phyloP scores from a whole-genome alignment of 2,329 filamentous ascomycete species.

The Diaporthe longicolla region DNA sequence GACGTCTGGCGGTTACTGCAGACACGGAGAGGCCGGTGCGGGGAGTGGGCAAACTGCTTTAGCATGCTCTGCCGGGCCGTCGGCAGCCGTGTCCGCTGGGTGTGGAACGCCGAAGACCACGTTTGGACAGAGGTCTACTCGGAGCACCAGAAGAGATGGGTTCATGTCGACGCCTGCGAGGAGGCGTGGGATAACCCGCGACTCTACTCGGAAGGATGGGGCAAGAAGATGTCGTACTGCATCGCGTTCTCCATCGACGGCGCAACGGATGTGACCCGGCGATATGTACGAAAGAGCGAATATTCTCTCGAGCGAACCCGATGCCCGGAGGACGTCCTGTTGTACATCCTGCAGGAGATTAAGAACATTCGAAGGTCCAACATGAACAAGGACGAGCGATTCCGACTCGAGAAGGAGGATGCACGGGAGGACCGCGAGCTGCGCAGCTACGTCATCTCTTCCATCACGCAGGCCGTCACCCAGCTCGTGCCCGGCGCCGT shows the following conservation, averaged over 20 bases:
- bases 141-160: conserved; percentile 91
- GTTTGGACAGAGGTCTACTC: conserved; percentile 99
- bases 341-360: conserved; percentile 94
- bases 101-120: conserved; percentile 98
- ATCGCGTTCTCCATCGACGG: conserved; percentile 96
- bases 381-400: conserved; percentile 87
- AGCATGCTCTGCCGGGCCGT: conserved; percentile 97
- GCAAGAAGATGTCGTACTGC: conserved; percentile 96
- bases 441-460: conserved; percentile 79
- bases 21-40: conserved; percentile 86
- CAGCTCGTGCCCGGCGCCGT: conserved; percentile 70
- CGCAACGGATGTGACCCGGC: conserved; percentile 75
- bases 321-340: conserved; percentile 89
- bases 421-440: conserved; percentile 82
- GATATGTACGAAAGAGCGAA: conserved; percentile 79
- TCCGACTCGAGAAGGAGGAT: conserved; percentile 85
- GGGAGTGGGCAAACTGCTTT: conserved; percentile 99
- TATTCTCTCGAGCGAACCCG: conserved; percentile 81
- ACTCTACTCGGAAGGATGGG: conserved; percentile 94
- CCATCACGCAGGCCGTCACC: conserved; percentile 80
- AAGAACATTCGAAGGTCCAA: conserved; percentile 86
- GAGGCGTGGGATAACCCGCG: conserved; percentile 95
- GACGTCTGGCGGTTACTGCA: conserved; percentile 95
- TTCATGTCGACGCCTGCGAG: conserved; percentile 97
- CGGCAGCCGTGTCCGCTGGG: conserved; percentile 92